Evolutionary conservation across 768 basidiomycete species (phyloP).

Genomic region (Pleurotus sapidus): DNA sequence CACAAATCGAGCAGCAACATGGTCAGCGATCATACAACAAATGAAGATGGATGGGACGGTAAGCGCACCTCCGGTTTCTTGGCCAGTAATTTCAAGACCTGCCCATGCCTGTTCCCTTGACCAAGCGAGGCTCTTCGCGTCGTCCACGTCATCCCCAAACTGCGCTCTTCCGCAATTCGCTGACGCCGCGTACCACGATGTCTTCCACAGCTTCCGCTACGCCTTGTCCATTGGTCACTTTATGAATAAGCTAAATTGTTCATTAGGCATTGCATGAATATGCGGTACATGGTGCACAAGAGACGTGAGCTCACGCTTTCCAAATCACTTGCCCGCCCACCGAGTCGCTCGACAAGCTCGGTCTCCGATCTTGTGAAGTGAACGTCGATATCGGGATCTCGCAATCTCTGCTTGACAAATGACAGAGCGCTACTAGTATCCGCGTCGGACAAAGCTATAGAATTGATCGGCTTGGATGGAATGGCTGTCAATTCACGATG

Average conservation of each 20-base stretch:
- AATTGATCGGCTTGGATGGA: constrained; percentile 77
- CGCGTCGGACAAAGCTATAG: constrained; percentile 82
- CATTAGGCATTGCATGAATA: not conserved
- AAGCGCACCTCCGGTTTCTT: constrained; percentile 56
- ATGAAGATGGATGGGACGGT: too few species aligned
- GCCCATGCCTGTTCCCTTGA: constrained; percentile 85
- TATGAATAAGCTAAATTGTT: constrained; percentile 68
- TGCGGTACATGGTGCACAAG: not conserved
- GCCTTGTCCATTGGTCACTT: constrained; percentile 69
- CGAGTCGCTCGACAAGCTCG: constrained; percentile 67
- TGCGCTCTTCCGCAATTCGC: constrained; percentile 84
- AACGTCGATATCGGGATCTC: constrained; percentile 49
- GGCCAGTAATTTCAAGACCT: constrained; percentile 70
- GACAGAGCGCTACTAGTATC: constrained; percentile 74
- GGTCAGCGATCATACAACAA: too few species aligned
- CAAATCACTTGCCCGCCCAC: constrained; percentile 89
- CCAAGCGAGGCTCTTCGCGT: constrained; percentile 83
- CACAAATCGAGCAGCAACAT: constrained; percentile 11
- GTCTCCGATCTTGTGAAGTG: constrained; percentile 56
- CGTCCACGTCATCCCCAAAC: constrained; percentile 93
- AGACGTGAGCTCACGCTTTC: constrained; percentile 56
- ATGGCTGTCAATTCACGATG: constrained; percentile 47
- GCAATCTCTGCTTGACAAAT: constrained; percentile 79
- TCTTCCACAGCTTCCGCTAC: constrained; percentile 88
- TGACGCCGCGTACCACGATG: constrained; percentile 74